Evolutionary conservation across 176 grass and related monocot genomes (phyloP), one percentile per base, ranked within the genome.

Genomic region (Cenchrus fungigraminus): DNA sequence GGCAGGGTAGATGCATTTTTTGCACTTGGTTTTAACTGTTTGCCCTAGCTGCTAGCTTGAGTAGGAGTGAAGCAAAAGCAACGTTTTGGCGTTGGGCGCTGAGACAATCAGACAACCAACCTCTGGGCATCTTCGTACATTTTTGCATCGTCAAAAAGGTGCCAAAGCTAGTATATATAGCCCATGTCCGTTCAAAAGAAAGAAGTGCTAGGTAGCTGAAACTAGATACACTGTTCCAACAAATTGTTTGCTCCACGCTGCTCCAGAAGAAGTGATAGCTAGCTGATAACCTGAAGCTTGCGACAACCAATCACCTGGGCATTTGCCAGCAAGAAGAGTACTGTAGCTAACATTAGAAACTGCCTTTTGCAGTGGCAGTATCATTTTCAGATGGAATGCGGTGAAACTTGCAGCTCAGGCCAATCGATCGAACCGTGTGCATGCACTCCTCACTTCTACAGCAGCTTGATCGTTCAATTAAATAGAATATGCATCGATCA

Each of bases 21-120:
- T 15, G 31, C 73, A 67, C 57, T 65, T 83, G 80, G 43, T 53
- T 70, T 83, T 64, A 70, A 70, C 81, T 79, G 80, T 88, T 67
- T 58, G 71, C 69, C 67, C 49, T 50, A n/a, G 8, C 74, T 50
- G 8, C 66, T 75, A 40, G 37, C 34, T 84, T 80, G 79, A 92
- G 90, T 95, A 80, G 76, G 88, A 91, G 90, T 92, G 79, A 95
- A 90, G 88, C 70, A 45, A 86, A 87, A 70, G 85, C 79, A 76
- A 89, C 54, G 29, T 77, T 32, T 58, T 19, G 63, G 50, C 2
- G 11, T 5, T 68, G 49, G 13, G 52, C 20, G 54, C 14, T 22
- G 51, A 50, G 79, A 60, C 28, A 20, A 8, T 32, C 50, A 50
- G 79, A 61, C 44, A 22, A 37, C 86, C 65, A 88, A 83, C 65